Base-by-base conservation (phyloP, 179 eudicot genomes). In the Monotropa hypopitys region DNA sequence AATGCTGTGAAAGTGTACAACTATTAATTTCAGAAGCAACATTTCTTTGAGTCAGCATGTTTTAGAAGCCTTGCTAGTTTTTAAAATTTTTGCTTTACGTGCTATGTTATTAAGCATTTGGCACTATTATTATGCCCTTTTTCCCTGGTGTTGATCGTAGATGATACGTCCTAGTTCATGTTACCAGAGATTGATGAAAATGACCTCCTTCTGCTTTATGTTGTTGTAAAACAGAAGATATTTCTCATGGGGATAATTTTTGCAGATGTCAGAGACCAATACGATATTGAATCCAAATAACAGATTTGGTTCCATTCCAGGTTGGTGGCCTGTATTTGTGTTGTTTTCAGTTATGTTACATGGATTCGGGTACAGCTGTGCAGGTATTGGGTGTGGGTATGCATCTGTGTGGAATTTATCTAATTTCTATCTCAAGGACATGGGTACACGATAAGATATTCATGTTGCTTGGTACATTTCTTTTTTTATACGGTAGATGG, bases 221-320 rank as follows among this genome's bases (percentile, higher is more conserved):
- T 65, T 47, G 26, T 49, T 73, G 49, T 62, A 62, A 21, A 21
- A 45, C 42, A 3, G 5, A 72, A 72, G 35, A 23, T 13, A 40
- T 30, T 63, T 46, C 13, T 51, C n/a, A 33, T 4, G 4, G 23
- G 15, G 18, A 40, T 59, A 26, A 67, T 54, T 51, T 20, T 77
- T 78, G 80, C 86, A 88, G 93, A 88, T 89, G 89, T 72, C 5
- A 61, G 76, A 83, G 38, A 75, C 78, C n/a, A 81, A 80, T 56
- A 63, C 83, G 61, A 72, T 84, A 32, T 71, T 89, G 53, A 79
- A 82, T 68, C 84, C 83, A 23, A 32, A 7, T 40, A 89, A 86
- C 78, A 82, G 75, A 76, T 18, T 89, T 70, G 93, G 93, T 12
- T 54, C 83, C 53, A 85, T 89, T 72, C 89, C 91, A 80, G 83